A percentile compares a stretch with the other conserved stretches of the same genome.
Evolutionary conservation across 257 asterid genomes (phyloP).

Genomic region (Anisodus tanguticus): DNA sequence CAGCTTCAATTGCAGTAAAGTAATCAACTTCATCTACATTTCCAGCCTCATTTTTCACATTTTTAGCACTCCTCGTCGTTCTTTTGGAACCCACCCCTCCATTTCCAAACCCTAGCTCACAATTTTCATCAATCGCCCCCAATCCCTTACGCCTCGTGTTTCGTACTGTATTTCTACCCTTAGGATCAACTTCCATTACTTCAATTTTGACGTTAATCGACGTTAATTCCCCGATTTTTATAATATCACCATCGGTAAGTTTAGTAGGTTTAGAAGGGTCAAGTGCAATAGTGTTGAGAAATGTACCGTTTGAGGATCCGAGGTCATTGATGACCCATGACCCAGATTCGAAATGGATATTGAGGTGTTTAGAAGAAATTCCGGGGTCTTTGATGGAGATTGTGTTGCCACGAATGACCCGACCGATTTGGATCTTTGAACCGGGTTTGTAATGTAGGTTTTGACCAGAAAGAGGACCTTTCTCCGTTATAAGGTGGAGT

Average conservation of each 20-base stretch:
- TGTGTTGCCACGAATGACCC: slow-evolving; percentile 68
- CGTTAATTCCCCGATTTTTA: slow-evolving; percentile 75
- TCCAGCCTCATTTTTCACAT: slow-evolving; percentile 1
- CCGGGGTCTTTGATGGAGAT: slow-evolving; percentile 71
- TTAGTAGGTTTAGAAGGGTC: slow-evolving; percentile 38
- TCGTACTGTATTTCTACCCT: slow-evolving; percentile 37
- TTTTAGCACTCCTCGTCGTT: slow-evolving; percentile 14
- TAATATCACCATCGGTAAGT: slow-evolving; percentile 53
- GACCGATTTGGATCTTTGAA: slow-evolving; percentile 58
- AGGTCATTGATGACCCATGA: slow-evolving; percentile 68
- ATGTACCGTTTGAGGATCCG: slow-evolving; percentile 74
- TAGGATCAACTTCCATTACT: neutral
- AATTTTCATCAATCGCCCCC: slow-evolving; percentile 50
- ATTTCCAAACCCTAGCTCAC: slow-evolving; percentile 44
- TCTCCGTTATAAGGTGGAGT: slow-evolving; percentile 55
- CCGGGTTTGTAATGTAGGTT: slow-evolving; percentile 46
- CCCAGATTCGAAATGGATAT: slow-evolving; percentile 40
- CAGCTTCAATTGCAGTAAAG: slow-evolving; percentile 10
- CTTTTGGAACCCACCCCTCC: slow-evolving; percentile 10
- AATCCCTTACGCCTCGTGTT: slow-evolving; percentile 43
- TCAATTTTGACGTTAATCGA: slow-evolving; percentile 52
- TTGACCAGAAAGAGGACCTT: slow-evolving; percentile 72
- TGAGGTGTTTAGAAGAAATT: slow-evolving; percentile 72
- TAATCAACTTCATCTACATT: slow-evolving; percentile 2
- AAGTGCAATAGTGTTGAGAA: slow-evolving; percentile 49